A percentile compares a stretch with the other conserved stretches of the same genome.
Evolutionary conservation across 2,329 filamentous ascomycete genomes (phyloP).

Genomic region (Colletotrichum australisinense): DNA sequence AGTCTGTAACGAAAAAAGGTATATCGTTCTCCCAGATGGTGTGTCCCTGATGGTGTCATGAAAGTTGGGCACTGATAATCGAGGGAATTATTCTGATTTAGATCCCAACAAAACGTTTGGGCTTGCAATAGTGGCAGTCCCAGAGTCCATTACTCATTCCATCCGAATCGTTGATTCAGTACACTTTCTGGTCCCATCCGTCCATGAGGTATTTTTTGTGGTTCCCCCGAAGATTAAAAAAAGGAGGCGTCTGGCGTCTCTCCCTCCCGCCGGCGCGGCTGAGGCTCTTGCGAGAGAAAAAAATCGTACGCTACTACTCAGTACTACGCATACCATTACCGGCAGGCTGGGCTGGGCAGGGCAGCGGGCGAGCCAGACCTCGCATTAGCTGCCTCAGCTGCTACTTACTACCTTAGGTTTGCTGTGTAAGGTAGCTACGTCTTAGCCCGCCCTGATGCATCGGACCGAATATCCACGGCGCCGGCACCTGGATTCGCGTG

Average conservation of each 20-base stretch:
- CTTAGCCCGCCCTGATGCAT: background rate
- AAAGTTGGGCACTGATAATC: background rate
- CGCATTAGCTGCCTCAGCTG: background rate
- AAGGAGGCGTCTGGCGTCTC: background rate
- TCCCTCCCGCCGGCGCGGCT: background rate
- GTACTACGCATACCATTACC: background rate
- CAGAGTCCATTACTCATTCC: background rate
- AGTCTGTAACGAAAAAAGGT: too few relatives aligned
- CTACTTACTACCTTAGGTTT: too few relatives aligned
- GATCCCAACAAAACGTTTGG: background rate
- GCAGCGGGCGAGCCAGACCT: background rate
- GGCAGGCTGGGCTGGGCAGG: background rate
- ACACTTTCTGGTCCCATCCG: background rate
- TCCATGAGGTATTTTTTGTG: background rate
- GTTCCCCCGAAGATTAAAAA: background rate
- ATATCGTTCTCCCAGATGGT: too few relatives aligned
- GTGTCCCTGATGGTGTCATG: background rate
- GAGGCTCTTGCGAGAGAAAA: background rate
- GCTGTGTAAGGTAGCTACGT: too few relatives aligned
- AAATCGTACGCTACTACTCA: too few relatives aligned
- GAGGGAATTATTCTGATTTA: background rate
- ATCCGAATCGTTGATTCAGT: too few relatives aligned
- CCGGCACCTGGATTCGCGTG: background rate
- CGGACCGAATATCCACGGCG: slow-evolving; percentile 13
- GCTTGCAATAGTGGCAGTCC: background rate